Conservation (phyloP, 495 filamentous ascomycete species). For the Penicillium verhagenii region DNA sequence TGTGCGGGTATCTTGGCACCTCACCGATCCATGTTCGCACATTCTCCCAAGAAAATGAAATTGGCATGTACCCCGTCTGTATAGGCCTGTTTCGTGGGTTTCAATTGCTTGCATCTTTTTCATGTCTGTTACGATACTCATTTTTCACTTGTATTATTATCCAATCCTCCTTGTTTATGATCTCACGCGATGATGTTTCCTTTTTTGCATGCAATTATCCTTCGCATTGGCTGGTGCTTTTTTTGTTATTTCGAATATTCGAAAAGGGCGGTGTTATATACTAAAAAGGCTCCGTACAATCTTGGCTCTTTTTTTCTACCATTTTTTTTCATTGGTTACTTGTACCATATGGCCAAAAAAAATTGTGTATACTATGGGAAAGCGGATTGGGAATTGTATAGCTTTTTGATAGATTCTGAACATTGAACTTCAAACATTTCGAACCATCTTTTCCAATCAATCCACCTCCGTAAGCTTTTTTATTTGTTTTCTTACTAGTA, state of each 20-base stretch:
- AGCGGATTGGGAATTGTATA: not conserved
- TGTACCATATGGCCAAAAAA: constrained; percentile 3
- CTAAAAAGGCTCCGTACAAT: not conserved
- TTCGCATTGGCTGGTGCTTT: constrained; percentile 5
- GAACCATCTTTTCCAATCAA: not conserved
- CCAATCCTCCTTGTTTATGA: constrained; percentile 19
- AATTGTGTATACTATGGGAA: constrained; percentile 8
- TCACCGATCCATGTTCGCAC: constrained; percentile 12
- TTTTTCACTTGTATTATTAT: constrained; percentile 19
- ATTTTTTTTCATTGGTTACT: not conserved
- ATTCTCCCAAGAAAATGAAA: constrained; percentile 4
- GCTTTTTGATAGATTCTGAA: not conserved
- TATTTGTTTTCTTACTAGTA: not conserved
- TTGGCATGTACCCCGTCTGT: constrained; percentile 17
- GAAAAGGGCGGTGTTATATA: constrained; percentile 1
- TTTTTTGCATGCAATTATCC: constrained; percentile 22
- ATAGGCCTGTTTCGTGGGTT: constrained; percentile 18
- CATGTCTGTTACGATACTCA: constrained; percentile 26
- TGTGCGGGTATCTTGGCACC: constrained; percentile 18
- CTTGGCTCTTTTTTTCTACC: not conserved
- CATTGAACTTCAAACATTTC: not conserved
- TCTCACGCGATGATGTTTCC: constrained; percentile 25
- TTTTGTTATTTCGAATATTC: no score
- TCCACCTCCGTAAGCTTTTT: not conserved
- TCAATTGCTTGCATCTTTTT: constrained; percentile 21